These are phyloP conservation scores for Stenocarpella maydis DNA, from an alignment of 2,329 filamentous ascomycete species.

Conservation along the genomic window DNA sequence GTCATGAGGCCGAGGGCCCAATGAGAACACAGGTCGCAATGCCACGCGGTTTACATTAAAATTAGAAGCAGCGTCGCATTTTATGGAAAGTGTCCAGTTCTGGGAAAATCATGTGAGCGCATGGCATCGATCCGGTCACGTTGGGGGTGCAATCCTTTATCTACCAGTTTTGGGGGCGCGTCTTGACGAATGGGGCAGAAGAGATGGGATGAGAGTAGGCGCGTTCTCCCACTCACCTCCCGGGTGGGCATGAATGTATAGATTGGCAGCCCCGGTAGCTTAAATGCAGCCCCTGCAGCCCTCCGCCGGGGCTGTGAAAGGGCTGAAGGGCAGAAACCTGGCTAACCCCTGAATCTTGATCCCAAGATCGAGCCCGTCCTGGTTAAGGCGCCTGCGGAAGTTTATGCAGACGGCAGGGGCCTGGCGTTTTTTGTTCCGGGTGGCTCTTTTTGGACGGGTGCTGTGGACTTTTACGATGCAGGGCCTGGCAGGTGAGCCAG, in stretches of 20 bases:
- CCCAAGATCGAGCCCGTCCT: background rate
- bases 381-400: constrained; percentile 13
- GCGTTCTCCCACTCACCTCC: constrained; percentile 11
- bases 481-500: constrained; percentile 4
- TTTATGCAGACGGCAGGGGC: constrained; percentile 23
- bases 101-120: background rate
- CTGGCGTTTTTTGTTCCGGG: background rate
- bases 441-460: constrained; percentile 6
- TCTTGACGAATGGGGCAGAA: constrained; percentile 16
- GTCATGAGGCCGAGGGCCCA: background rate
- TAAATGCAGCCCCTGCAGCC: constrained; percentile 17
- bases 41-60: constrained; percentile 3
- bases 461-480: background rate
- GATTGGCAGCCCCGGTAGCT: constrained; percentile 19
- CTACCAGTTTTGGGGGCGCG: constrained; percentile 6
- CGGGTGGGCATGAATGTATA: constrained; percentile 2
- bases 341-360: constrained; percentile 18
- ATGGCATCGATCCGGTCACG: constrained; percentile 18
- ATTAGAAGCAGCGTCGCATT: constrained; percentile 21
- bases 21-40: constrained; percentile 2
- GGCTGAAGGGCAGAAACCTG: background rate
- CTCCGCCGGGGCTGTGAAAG: background rate
- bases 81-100: background rate
- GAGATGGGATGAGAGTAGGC: constrained; percentile 13
- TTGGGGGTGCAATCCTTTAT: background rate